Conservation (phyloP, 108 stramenopile genomes). For the Epithemia pelagica region DNA sequence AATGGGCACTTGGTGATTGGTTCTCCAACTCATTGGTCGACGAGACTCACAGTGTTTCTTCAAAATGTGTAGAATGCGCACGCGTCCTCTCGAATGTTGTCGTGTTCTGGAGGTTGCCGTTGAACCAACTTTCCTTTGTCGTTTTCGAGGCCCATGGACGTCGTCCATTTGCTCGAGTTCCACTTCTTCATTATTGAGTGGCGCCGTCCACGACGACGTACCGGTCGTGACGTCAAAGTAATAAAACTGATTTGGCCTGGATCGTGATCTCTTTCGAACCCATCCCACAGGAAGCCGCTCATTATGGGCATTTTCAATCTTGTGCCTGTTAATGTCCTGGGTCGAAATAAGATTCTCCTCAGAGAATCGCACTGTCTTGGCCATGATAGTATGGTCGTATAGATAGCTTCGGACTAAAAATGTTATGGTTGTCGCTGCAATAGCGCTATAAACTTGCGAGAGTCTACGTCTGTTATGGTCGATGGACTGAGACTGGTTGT, state of each 20-base stretch:
- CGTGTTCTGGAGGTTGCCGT: neutral
- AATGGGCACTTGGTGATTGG: slow-evolving; percentile 32
- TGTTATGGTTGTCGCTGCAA: no score
- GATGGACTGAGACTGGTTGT: no score
- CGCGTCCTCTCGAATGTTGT: no score
- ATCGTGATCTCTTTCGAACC: slow-evolving; percentile 37
- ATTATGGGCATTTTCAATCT: no score
- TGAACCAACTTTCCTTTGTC: no score
- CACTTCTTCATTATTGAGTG: no score
- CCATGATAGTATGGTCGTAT: neutral
- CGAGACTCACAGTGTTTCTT: slow-evolving; percentile 75
- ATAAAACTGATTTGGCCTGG: slow-evolving; percentile 50
- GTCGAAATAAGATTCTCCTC: no score
- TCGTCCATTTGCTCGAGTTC: no score
- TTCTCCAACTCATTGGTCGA: slow-evolving; percentile 66
- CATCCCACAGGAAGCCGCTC: slow-evolving; percentile 65
- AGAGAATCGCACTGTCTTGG: neutral
- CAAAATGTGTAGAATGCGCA: slow-evolving; percentile 77
- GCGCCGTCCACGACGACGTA: slow-evolving; percentile 51
- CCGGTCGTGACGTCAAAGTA: slow-evolving; percentile 76
- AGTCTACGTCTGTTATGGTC: no score
- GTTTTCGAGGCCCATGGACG: no score
- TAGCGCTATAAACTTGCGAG: no score
- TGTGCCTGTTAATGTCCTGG: no score
- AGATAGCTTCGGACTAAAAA: neutral